phyloP scores from a whole-genome alignment of 305 asterid genomes.

The Withania somnifera region DNA sequence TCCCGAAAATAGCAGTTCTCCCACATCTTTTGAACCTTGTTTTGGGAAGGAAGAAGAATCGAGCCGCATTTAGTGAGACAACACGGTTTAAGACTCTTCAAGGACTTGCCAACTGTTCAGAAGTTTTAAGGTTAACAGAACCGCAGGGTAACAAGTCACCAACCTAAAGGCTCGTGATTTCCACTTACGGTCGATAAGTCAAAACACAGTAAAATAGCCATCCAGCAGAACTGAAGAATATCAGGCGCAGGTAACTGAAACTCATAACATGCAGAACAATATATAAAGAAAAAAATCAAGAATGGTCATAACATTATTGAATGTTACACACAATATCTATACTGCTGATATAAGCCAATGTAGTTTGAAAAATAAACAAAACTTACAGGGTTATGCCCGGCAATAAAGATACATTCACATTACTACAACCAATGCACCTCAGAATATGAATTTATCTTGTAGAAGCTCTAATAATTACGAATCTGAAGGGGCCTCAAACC shows the following conservation, averaged over 20 bases:
- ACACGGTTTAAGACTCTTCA: background rate
- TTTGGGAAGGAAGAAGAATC: no score
- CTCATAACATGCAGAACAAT: background rate
- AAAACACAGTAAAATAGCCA: background rate
- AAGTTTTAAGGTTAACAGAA: background rate
- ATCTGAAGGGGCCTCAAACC: conserved; percentile 84
- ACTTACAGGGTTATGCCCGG: conserved; percentile 16
- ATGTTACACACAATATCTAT: background rate
- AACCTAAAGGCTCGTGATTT: background rate
- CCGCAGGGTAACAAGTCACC: background rate
- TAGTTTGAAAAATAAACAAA: conserved; percentile 13
- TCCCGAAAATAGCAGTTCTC: no score
- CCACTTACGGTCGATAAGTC: background rate
- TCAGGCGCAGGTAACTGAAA: background rate
- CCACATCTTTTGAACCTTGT: no score
- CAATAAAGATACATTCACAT: conserved; percentile 10
- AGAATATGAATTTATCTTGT: conserved; percentile 6
- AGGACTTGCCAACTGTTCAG: background rate
- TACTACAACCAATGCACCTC: conserved; percentile 10
- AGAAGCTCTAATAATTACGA: conserved; percentile 30
- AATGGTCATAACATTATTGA: background rate
- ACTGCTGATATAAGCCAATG: background rate
- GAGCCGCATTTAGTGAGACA: background rate
- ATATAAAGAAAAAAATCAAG: background rate
- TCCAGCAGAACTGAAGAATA: background rate